Conservation (phyloP, 1,284 basidiomycete genomes). For the Fereydounia khargensis region DNA sequence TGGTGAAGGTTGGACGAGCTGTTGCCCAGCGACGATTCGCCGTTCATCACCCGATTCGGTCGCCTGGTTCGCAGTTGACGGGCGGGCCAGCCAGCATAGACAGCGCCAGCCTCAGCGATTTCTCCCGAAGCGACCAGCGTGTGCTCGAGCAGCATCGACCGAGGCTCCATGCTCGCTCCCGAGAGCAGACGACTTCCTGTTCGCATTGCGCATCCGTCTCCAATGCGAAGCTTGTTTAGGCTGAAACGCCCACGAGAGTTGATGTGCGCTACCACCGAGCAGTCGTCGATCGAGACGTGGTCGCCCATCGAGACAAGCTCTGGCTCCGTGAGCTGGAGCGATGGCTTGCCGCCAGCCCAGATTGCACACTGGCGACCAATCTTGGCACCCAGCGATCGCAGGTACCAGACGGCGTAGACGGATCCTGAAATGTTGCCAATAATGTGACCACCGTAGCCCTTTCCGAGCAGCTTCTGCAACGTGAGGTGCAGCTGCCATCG, state of each 20-base stretch:
- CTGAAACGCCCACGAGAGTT: conserved; percentile 56
- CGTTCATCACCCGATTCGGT: conserved; percentile 15
- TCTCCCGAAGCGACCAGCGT: conserved; percentile 56
- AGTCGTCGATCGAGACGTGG: conserved; percentile 52
- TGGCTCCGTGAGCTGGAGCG: conserved; percentile 55
- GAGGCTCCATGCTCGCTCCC: conserved; percentile 54
- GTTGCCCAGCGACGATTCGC: conserved; percentile 27
- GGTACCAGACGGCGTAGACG: conserved; percentile 51
- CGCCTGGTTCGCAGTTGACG: conserved; percentile 42
- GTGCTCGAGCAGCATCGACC: conserved; percentile 56
- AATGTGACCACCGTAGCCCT: conserved; percentile 54
- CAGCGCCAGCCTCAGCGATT: conserved; percentile 54
- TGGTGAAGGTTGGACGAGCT: conserved; percentile 27
- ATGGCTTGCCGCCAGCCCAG: conserved; percentile 56
- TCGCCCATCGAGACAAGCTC: conserved; percentile 56
- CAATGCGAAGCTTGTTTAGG: conserved; percentile 54
- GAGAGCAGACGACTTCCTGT: conserved; percentile 52
- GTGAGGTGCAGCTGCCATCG: conserved; percentile 56
- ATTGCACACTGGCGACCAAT: conserved; percentile 53
- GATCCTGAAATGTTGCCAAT: conserved; percentile 51
- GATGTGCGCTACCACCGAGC: conserved; percentile 57
- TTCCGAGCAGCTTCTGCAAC: conserved; percentile 47
- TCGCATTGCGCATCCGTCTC: conserved; percentile 55
- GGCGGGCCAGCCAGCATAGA: conserved; percentile 56
- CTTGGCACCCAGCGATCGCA: conserved; percentile 50